Evolutionary conservation across 2,329 filamentous ascomycete species (phyloP), one percentile per base, ranked within the genome.

Genomic region (Phialocephala sp.): DNA sequence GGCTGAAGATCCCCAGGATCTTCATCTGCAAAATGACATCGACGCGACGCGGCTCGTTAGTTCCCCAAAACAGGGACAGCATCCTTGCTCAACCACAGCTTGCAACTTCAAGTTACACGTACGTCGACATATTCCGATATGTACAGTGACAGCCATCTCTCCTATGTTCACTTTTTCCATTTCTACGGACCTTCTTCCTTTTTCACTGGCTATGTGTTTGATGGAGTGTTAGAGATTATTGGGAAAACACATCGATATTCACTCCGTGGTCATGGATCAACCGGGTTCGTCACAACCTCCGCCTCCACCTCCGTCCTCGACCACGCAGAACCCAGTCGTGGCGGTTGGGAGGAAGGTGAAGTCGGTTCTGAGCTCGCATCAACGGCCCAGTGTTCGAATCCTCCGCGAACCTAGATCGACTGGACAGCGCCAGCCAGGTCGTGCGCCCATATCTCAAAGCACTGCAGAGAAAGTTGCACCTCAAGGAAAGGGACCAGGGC

Each of bases 291-390:
- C 62, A 41, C 47, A 68, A 55, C 59, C 66, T 56, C 45, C 57
- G n/a, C 65, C 57, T 4, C 41, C 64, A 36, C 65, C 57, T 4
- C 37, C 65, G 27, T 50, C 66, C 11, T 45, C 58, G 54, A 64
- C 68, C 43, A 71, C 69, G 43, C 66, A 71, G 8, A 73, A 72
- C 56, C 70, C 71, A 35, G 57, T 73, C 35, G 64, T 66, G 22
- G 70, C 69, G 41, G 63, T 71, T 47, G 72, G 68, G n/a, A 65
- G 69, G 11, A 73, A 71, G 24, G 68, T 73, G n/a, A 73, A 71
- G 60, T 68, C 71, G 0, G 66, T 55, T 12, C 56, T 73, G 15
- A 66, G 56, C 20, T 66, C 70, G 22, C 50, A 64, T 11, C 68
- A 73, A 67, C 66, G 62, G 22, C 69, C 72, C 35, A 73, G 71